Conservation (phyloP, 2,329 filamentous ascomycete genomes). For the Aspergillus piperis region DNA sequence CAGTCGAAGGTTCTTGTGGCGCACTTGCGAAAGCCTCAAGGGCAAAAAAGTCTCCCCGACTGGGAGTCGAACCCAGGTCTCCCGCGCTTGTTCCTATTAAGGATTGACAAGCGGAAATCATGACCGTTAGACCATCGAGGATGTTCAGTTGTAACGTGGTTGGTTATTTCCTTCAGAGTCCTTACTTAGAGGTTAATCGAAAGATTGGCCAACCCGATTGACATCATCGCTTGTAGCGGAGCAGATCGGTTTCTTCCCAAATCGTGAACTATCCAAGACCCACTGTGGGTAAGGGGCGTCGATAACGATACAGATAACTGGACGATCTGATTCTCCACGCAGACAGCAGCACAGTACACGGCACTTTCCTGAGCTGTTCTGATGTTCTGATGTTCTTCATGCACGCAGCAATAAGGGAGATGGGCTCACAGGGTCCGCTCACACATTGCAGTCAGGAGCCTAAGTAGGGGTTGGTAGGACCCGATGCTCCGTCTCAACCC, state of each 20-base stretch:
- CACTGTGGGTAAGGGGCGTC: background rate
- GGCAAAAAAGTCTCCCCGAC: constrained; percentile 6
- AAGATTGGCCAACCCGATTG: background rate
- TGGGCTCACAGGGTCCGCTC: background rate
- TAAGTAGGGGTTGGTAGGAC: background rate
- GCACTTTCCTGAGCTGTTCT: background rate
- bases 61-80: constrained; percentile 12
- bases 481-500: background rate
- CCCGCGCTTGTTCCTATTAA: constrained; percentile 8
- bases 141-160: background rate
- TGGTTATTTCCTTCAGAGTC: background rate
- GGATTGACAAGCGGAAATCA: constrained; percentile 13
- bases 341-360: background rate
- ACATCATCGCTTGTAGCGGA: background rate
- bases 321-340: background rate
- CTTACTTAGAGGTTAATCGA: too few relatives aligned
- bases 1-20: too few relatives aligned
- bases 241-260: background rate
- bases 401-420: background rate
- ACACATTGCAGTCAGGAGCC: background rate
- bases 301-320: background rate
- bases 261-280: background rate
- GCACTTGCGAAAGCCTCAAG: too few relatives aligned
- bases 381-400: background rate
- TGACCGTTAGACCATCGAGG: constrained; percentile 12